Percentiles rank a stretch among this genome's conserved stretches.
Conservation (phyloP, 345 rosid genomes). For the Ricinus communis region DNA sequence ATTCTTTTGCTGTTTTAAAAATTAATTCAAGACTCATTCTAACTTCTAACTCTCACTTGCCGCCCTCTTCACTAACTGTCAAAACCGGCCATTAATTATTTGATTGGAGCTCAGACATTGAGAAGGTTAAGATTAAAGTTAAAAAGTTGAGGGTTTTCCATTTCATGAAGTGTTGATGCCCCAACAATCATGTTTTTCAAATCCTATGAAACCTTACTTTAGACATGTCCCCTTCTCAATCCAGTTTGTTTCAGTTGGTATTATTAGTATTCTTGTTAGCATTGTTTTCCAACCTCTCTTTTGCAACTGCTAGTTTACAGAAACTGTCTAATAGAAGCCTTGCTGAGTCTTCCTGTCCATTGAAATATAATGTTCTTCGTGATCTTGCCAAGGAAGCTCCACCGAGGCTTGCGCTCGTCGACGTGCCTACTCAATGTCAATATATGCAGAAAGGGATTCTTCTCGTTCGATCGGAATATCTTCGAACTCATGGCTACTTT, state of each 20-base stretch:
- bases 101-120: background rate
- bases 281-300: background rate
- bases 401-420: slow-evolving; percentile 14
- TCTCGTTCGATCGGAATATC: slow-evolving; percentile 37
- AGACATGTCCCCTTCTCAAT: slow-evolving; percentile 22
- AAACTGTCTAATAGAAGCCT: slow-evolving; percentile 1
- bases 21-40: background rate
- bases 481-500: slow-evolving; percentile 25
- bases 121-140: background rate
- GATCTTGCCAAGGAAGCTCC: slow-evolving; percentile 9
- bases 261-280: background rate
- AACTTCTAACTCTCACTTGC: background rate
- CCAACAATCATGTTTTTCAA: slow-evolving; percentile 8
- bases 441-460: slow-evolving; percentile 26
- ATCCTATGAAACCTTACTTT: background rate
- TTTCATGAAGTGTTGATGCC: background rate
- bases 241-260: slow-evolving; percentile 4
- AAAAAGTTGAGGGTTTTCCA: background rate
- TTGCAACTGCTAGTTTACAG: slow-evolving; percentile 1
- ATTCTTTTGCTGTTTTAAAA: background rate
- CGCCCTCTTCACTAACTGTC: slow-evolving; percentile 10
- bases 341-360: slow-evolving; percentile 29
- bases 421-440: slow-evolving; percentile 18
- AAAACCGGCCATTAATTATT: slow-evolving; percentile 6
- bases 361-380: slow-evolving; percentile 26